A percentile compares a stretch with the other conserved stretches of the same genome.
These are phyloP conservation scores for Coemansia aciculifera DNA, from an alignment of 192 early-diverging fungal species.

Conservation along the genomic window DNA sequence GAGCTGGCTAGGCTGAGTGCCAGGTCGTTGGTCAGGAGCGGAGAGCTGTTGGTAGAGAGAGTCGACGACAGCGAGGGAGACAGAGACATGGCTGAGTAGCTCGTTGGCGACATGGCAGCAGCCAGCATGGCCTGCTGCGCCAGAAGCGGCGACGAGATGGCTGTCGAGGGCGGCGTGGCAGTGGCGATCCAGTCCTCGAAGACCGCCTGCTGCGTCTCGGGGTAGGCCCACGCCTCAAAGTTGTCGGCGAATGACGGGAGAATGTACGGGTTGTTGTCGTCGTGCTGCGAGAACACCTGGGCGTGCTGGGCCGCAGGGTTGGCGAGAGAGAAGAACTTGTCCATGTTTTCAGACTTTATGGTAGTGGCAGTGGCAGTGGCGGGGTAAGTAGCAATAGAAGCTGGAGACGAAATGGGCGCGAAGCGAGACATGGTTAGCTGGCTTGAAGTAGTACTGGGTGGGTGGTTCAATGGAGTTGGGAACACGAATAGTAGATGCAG, in stretches of 20 bases:
- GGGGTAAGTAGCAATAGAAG: slow-evolving; percentile 11
- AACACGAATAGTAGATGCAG: slow-evolving; percentile 55
- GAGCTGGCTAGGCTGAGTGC: slow-evolving; percentile 44
- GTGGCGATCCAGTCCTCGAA: slow-evolving; percentile 51
- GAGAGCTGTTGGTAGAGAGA: slow-evolving; percentile 37
- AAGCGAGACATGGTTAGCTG: slow-evolving; percentile 36
- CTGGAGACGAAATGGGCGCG: slow-evolving; percentile 26
- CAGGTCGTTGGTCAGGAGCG: slow-evolving; percentile 33
- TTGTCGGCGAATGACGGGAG: slow-evolving; percentile 45
- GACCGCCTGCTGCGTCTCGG: slow-evolving; percentile 49
- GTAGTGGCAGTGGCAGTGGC: slow-evolving; percentile 1
- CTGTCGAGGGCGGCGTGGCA: slow-evolving; percentile 37
- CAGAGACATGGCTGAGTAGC: slow-evolving; percentile 18
- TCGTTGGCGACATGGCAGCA: slow-evolving; percentile 17
- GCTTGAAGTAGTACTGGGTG: not conserved
- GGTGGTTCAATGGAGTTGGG: slow-evolving; percentile 31
- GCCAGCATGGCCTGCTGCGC: slow-evolving; percentile 24
- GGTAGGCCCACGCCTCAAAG: slow-evolving; percentile 48
- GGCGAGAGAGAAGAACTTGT: slow-evolving; percentile 43
- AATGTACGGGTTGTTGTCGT: slow-evolving; percentile 38
- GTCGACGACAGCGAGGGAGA: slow-evolving; percentile 26
- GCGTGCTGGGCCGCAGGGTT: slow-evolving; percentile 25
- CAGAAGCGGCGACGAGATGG: slow-evolving; percentile 37
- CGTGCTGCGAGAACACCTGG: slow-evolving; percentile 33
- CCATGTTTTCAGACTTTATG: slow-evolving; percentile 40